Conservation (phyloP, 768 basidiomycete genomes). For the Phylloporus arenicola region DNA sequence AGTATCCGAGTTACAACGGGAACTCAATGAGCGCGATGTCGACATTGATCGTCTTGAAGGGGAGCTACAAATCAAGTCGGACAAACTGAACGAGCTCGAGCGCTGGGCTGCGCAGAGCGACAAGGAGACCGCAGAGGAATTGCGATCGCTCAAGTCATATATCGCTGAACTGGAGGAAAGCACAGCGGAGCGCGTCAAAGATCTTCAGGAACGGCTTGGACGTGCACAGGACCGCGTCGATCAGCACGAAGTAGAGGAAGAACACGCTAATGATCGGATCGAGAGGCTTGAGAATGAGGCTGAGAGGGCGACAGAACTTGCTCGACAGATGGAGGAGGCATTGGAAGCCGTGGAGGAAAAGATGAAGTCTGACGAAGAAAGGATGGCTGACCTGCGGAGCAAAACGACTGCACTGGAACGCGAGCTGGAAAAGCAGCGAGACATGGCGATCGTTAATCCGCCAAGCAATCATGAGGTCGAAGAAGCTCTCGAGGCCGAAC, state of each 20-base stretch:
- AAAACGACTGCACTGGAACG: constrained; percentile 54
- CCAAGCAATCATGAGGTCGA: constrained; percentile 49
- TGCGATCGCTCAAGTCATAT: constrained; percentile 43
- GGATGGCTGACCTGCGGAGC: constrained; percentile 44
- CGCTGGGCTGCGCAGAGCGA: constrained; percentile 23
- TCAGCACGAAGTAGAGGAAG: constrained; percentile 40
- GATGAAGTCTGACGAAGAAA: constrained; percentile 58
- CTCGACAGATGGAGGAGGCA: constrained; percentile 68
- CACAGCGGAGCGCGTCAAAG: constrained; percentile 45
- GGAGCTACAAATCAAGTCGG: constrained; percentile 38
- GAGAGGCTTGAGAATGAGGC: constrained; percentile 50
- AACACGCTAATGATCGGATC: constrained; percentile 44
- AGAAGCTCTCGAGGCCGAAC: constrained; percentile 63
- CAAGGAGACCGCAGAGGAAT: constrained; percentile 26
- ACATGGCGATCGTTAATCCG: constrained; percentile 17
- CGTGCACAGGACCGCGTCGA: constrained; percentile 42
- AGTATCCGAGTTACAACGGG: constrained; percentile 41
- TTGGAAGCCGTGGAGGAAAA: constrained; percentile 69
- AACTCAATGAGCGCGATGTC: constrained; percentile 37
- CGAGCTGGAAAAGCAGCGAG: constrained; percentile 40
- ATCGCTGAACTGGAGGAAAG: constrained; percentile 58
- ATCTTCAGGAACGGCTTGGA: constrained; percentile 52
- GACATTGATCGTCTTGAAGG: constrained; percentile 31
- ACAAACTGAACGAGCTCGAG: constrained; percentile 21
- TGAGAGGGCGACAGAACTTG: constrained; percentile 49